These are phyloP conservation scores for Suillus cothurnatus DNA, from an alignment of 768 basidiomycete genomes.

Conservation along the genomic window DNA sequence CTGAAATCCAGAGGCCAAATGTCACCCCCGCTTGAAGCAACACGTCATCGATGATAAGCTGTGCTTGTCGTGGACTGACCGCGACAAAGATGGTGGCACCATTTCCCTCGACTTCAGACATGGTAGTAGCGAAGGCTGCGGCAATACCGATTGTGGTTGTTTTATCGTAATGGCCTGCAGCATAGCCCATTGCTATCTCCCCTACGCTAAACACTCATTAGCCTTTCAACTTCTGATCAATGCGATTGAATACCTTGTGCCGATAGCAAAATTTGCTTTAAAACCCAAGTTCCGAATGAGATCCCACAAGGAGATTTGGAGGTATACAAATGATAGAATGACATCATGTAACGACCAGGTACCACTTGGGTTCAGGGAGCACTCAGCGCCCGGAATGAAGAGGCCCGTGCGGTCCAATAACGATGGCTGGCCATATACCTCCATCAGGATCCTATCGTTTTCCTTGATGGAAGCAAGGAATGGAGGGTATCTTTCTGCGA, in stretches of 20 bases:
- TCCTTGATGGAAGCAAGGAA: conserved; percentile 33
- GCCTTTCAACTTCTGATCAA: neutral
- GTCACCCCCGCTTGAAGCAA: conserved; percentile 27
- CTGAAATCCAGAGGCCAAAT: conserved; percentile 36
- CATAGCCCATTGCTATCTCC: conserved; percentile 41
- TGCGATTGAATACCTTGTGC: conserved; percentile 28
- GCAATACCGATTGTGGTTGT: conserved; percentile 38
- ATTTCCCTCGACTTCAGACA: conserved; percentile 37
- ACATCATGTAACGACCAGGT: conserved; percentile 37
- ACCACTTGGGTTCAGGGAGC: conserved; percentile 25
- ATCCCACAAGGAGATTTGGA: conserved; percentile 37
- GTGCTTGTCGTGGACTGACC: conserved; percentile 34
- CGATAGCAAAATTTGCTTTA: conserved; percentile 35
- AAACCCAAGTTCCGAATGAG: conserved; percentile 35
- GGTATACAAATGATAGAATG: conserved; percentile 34
- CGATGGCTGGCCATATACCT: conserved; percentile 30
- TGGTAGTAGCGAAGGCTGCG: conserved; percentile 38
- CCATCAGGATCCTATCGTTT: conserved; percentile 35
- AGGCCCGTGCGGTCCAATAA: conserved; percentile 37
- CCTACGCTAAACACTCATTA: conserved; percentile 24
- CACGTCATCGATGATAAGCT: conserved; percentile 35
- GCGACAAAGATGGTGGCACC: conserved; percentile 39
- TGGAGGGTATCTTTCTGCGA: conserved; percentile 32
- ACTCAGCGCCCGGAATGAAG: conserved; percentile 30
- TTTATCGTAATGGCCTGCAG: conserved; percentile 38